phyloP scores from a whole-genome alignment of 2,329 filamentous ascomycete species.

The Ceratocystis diversiconidia region DNA sequence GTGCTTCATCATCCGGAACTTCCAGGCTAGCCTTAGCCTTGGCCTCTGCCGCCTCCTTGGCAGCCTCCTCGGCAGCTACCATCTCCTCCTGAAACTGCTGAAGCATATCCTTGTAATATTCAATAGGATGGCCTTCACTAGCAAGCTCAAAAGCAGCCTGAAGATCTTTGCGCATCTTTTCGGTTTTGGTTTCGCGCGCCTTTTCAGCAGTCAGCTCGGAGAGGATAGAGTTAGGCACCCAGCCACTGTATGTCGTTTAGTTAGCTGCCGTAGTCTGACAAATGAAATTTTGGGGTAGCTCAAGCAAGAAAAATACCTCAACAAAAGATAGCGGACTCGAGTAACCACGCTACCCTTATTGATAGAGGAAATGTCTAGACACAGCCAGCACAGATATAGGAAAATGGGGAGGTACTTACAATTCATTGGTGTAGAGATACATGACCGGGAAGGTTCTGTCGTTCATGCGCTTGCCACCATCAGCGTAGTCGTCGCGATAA shows the following conservation, averaged over 20 bases:
- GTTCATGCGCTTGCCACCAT: conserved; percentile 71
- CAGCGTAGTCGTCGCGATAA: conserved; percentile 73
- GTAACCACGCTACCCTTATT: background rate
- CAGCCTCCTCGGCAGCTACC: conserved; percentile 37
- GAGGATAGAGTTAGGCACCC: conserved; percentile 76
- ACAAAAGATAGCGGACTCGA: background rate
- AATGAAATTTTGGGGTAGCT: background rate
- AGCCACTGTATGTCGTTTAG: conserved; percentile 49
- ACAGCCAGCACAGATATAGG: background rate
- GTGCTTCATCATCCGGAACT: conserved; percentile 39
- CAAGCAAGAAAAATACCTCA: background rate
- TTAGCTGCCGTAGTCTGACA: background rate
- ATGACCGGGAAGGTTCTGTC: conserved; percentile 88
- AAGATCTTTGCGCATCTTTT: conserved; percentile 70
- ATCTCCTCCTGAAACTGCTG: conserved; percentile 52
- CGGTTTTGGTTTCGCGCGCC: conserved; percentile 51
- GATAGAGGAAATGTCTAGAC: background rate
- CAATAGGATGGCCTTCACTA: conserved; percentile 59
- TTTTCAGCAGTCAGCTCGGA: conserved; percentile 61
- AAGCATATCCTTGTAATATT: conserved; percentile 73
- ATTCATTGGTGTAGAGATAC: conserved; percentile 91
- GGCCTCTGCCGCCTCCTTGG: conserved; percentile 34
- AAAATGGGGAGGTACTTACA: conserved; percentile 48
- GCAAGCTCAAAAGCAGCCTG: conserved; percentile 69
- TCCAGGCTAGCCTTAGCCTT: conserved; percentile 30